These are phyloP conservation scores for Micromonas pusilla DNA, from an alignment of 139 green algal species.

Conservation along the genomic window DNA sequence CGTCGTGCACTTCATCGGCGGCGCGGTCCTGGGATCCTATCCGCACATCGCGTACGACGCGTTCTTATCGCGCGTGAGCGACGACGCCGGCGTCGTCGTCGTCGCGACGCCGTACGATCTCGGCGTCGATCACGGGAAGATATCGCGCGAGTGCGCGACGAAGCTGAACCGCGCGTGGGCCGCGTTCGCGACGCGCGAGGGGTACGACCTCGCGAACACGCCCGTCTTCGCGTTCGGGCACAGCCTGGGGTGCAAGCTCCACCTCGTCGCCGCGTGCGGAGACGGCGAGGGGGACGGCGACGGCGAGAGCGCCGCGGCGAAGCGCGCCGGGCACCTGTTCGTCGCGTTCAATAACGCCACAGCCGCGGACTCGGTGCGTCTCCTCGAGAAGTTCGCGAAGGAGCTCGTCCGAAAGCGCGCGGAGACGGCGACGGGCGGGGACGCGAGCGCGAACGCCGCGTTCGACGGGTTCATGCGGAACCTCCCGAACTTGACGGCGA, in stretches of 20 bases:
- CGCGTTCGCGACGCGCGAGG: not conserved
- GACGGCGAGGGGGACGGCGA: not conserved
- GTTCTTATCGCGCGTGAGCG: conserved; percentile 16
- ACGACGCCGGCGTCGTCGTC: conserved; percentile 23
- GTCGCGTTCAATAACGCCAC: conserved; percentile 23
- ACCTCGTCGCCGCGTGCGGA: not conserved
- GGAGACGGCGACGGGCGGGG: not conserved
- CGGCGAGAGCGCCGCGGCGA: not conserved
- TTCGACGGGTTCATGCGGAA: not conserved
- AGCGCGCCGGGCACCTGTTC: not conserved
- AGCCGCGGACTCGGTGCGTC: conserved; percentile 11
- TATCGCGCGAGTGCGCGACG: not conserved
- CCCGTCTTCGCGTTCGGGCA: conserved; percentile 25
- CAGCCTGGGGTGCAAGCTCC: conserved; percentile 1
- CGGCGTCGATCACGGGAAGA: conserved; percentile 18
- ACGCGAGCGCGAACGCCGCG: not conserved
- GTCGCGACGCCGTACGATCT: conserved; percentile 36
- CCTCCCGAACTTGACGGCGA: not conserved
- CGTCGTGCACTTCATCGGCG: conserved; percentile 33
- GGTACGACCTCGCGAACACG: conserved; percentile 6
- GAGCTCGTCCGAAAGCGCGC: conserved; percentile 27
- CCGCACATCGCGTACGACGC: conserved; percentile 28
- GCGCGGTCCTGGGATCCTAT: conserved; percentile 27
- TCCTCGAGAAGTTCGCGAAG: conserved; percentile 30
- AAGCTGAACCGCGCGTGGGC: not conserved